These are phyloP conservation scores for Umbilicaria muhlenbergii DNA, from an alignment of 495 filamentous ascomycete genomes.

Conservation along the genomic window DNA sequence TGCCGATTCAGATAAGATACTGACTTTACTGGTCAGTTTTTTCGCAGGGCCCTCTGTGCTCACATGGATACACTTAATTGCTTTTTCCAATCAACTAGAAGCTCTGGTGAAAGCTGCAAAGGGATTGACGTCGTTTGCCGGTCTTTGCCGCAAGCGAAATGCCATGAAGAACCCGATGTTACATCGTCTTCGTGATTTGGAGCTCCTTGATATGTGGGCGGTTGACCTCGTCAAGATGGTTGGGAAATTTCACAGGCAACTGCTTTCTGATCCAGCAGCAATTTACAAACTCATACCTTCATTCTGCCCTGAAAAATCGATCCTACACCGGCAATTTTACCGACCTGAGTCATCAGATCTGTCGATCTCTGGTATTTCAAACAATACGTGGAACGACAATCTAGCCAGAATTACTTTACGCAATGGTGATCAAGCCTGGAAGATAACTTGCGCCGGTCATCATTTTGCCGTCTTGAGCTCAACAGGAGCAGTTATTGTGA, in stretches of 20 bases:
- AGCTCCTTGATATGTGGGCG: constrained; percentile 22
- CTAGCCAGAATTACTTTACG: constrained; percentile 7
- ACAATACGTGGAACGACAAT: constrained; percentile 15
- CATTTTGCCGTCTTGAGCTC: constrained; percentile 11
- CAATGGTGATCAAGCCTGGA: constrained; percentile 1
- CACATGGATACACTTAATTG: constrained; percentile 15
- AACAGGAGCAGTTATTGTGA: constrained; percentile 7
- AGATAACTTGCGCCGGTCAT: constrained; percentile 5
- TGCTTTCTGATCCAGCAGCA: constrained; percentile 15
- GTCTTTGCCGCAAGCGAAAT: constrained; percentile 3
- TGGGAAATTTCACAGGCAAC: constrained; percentile 20
- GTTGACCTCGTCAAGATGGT: constrained; percentile 24
- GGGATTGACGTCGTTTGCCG: constrained; percentile 1
- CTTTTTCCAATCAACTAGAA: constrained; percentile 2
- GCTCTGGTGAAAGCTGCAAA: constrained; percentile 7
- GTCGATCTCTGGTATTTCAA: constrained; percentile 7
- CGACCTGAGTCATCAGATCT: not conserved
- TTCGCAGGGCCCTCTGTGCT: constrained; percentile 9
- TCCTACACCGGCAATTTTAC: constrained; percentile 10
- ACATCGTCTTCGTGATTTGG: constrained; percentile 9
- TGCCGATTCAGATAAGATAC: not conserved
- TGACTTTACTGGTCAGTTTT: not conserved
- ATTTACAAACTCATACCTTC: constrained; percentile 24
- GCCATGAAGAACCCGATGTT: constrained; percentile 1
- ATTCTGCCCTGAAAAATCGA: constrained; percentile 19